Conservation (phyloP, 805 yeast genomes). For the Wickerhamomyces rabaulensis region DNA sequence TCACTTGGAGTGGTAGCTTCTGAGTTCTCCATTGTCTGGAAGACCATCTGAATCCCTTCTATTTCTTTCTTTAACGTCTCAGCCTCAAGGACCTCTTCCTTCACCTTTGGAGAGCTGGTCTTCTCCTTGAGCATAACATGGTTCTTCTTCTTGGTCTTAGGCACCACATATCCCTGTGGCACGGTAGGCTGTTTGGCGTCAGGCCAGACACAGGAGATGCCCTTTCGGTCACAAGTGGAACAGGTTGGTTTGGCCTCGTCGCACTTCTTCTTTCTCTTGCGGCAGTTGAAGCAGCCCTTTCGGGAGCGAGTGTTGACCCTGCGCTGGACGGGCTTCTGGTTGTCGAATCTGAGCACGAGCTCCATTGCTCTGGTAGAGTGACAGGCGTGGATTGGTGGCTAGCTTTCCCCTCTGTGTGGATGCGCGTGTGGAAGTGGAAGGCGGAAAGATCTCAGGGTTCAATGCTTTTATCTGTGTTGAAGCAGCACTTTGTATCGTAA, state of each 20-base stretch:
- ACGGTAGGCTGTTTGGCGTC: neutral
- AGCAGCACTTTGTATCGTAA: too few species aligned
- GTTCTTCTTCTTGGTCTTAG: neutral
- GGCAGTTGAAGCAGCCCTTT: slow-evolving; percentile 23
- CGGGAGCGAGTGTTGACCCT: slow-evolving; percentile 10
- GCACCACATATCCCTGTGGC: neutral
- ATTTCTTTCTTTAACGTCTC: neutral
- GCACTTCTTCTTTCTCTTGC: slow-evolving; percentile 62
- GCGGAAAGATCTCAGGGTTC: neutral
- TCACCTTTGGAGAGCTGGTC: neutral
- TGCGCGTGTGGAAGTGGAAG: neutral
- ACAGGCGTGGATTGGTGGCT: neutral
- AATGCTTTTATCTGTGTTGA: too few species aligned
- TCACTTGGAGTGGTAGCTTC: neutral
- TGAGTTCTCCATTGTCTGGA: neutral
- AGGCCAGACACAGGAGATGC: slow-evolving; percentile 25
- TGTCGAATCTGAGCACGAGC: slow-evolving; percentile 5
- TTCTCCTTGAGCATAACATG: neutral
- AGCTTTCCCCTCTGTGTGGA: neutral
- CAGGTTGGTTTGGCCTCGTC: slow-evolving; percentile 43
- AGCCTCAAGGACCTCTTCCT: too few species aligned
- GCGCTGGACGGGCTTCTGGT: neutral
- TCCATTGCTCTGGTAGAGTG: slow-evolving; percentile 2
- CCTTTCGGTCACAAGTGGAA: slow-evolving; percentile 34
- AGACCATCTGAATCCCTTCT: neutral